These are phyloP conservation scores for Trichoderma virens DNA, from an alignment of 495 filamentous ascomycete genomes.

Conservation along the genomic window DNA sequence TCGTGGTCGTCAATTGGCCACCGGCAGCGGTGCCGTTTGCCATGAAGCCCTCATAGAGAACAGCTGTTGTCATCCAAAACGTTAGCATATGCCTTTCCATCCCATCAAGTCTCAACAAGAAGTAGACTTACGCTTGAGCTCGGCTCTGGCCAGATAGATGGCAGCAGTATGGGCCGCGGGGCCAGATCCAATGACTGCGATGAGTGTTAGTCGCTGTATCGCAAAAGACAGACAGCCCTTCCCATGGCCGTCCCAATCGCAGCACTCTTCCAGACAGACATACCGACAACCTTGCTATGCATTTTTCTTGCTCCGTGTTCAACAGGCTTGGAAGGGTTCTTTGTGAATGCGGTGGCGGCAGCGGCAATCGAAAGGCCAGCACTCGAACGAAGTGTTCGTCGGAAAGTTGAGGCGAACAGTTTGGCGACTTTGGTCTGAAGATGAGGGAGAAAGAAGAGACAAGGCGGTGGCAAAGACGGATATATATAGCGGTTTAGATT, in stretches of 20 bases:
- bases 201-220: background rate
- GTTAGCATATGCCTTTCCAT: too few relatives aligned
- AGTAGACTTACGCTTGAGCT: conserved; percentile 55
- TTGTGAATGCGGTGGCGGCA: conserved; percentile 55
- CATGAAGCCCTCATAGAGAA: conserved; percentile 95
- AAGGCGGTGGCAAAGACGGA: background rate
- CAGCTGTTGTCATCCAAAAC: conserved; percentile 43
- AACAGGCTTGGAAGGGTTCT: conserved; percentile 49
- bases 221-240: background rate
- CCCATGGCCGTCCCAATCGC: background rate
- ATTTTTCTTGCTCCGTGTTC: conserved; percentile 50
- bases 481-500: background rate
- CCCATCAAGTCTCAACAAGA: too few relatives aligned
- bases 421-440: conserved; percentile 42
- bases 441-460: background rate
- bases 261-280: conserved; percentile 22
- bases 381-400: conserved; percentile 47
- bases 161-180: conserved; percentile 96
- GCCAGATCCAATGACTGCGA: conserved; percentile 73
- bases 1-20: conserved; percentile 94
- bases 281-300: conserved; percentile 75
- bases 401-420: conserved; percentile 78
- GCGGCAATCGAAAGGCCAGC: conserved; percentile 53
- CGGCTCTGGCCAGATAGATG: conserved; percentile 89
- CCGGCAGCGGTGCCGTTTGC: conserved; percentile 94